Percentiles rank a stretch among this genome's conserved stretches.
These are phyloP conservation scores for Coniochaeta sp. DNA, from an alignment of 2,329 filamentous ascomycete species.

Conservation along the genomic window DNA sequence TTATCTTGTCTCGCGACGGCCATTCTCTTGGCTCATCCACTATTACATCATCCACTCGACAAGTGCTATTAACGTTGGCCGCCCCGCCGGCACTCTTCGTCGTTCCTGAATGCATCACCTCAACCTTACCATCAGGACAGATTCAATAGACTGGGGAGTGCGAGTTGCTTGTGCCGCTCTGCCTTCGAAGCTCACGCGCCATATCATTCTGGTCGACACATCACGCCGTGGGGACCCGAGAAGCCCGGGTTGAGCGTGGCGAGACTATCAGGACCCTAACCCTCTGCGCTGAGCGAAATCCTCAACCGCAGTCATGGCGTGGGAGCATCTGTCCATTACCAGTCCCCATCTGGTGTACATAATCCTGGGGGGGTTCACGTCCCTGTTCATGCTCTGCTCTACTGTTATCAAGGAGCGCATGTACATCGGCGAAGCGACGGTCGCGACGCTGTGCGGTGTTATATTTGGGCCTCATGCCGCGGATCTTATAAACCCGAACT, in stretches of 20 bases:
- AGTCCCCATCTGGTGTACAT: constrained; percentile 97
- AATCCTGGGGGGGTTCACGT: constrained; percentile 95
- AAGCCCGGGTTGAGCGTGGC: not conserved
- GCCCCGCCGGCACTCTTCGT: not conserved
- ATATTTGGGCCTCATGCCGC: constrained; percentile 84
- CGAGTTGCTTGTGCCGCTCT: not conserved
- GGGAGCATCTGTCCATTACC: constrained; percentile 79
- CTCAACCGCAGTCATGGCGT: constrained; percentile 50
- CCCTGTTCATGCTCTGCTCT: constrained; percentile 96
- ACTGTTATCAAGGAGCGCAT: constrained; percentile 97
- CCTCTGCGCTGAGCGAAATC: not conserved
- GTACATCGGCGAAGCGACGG: constrained; percentile 97
- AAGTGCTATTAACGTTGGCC: not conserved
- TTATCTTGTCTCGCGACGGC: not conserved
- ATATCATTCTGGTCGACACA: not conserved
- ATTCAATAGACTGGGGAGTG: not conserved
- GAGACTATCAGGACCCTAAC: not conserved
- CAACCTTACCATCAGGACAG: not conserved
- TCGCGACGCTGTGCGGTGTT: constrained; percentile 80
- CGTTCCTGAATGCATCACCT: not conserved
- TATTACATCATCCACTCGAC: not conserved
- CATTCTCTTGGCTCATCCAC: not conserved
- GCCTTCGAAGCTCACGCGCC: not conserved
- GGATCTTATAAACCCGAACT: constrained; percentile 66
- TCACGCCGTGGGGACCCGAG: not conserved